A percentile compares a stretch with the other conserved stretches of the same genome.
phyloP scores from a whole-genome alignment of 2,329 filamentous ascomycete species.

The Fusarium sp. region DNA sequence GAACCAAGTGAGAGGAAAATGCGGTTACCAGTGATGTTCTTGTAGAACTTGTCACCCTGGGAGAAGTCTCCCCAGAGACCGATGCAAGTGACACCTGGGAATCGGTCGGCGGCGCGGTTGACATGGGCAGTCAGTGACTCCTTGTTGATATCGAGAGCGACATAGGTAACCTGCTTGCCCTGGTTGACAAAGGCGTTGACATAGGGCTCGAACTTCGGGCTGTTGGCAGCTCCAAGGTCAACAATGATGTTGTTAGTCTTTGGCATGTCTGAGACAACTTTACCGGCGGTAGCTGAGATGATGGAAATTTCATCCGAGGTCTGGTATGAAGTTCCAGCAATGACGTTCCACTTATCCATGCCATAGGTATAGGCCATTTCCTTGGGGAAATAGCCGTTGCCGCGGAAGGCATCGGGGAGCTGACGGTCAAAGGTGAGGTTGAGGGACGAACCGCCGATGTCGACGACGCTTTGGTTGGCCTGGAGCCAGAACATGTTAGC shows the following conservation, averaged over 20 bases:
- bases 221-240: constrained; percentile 40
- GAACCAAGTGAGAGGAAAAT: constrained; percentile 37
- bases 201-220: constrained; percentile 40
- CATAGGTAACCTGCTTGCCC: constrained; percentile 29
- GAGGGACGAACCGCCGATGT: constrained; percentile 38
- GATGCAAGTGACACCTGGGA: constrained; percentile 15
- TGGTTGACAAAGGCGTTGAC: constrained; percentile 27
- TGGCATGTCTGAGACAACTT: constrained; percentile 24
- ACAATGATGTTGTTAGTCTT: constrained; percentile 18
- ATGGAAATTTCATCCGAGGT: constrained; percentile 29
- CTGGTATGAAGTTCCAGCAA: constrained; percentile 38
- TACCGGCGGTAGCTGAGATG: constrained; percentile 31
- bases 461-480: constrained; percentile 11
- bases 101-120: constrained; percentile 14
- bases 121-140: constrained; percentile 23
- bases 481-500: neutral
- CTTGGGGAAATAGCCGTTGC: constrained; percentile 39
- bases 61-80: constrained; percentile 42
- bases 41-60: constrained; percentile 30
- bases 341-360: constrained; percentile 36
- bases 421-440: constrained; percentile 18
- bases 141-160: constrained; percentile 30
- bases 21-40: neutral
- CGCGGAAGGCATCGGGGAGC: constrained; percentile 14
- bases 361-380: constrained; percentile 39